Percentiles rank a stretch among this genome's conserved stretches.
These are phyloP conservation scores for Meripilus lineatus DNA, from an alignment of 1,284 basidiomycete genomes.

Conservation along the genomic window DNA sequence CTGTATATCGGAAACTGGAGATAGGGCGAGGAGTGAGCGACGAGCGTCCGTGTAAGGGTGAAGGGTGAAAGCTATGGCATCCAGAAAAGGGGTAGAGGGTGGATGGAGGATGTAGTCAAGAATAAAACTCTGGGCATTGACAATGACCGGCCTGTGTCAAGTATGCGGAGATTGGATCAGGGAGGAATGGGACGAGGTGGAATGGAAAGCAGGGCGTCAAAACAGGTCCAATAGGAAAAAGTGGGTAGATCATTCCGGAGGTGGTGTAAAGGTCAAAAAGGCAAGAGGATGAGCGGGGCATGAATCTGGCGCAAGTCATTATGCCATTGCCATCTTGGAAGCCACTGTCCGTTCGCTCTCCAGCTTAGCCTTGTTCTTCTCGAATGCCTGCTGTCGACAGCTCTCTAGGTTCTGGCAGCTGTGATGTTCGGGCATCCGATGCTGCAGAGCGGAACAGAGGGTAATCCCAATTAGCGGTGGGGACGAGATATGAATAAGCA, in stretches of 20 bases:
- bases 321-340: constrained; percentile 78
- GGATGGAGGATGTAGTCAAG: constrained; percentile 2
- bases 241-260: constrained; percentile 8
- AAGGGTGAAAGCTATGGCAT: constrained; percentile 10
- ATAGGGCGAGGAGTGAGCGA: not conserved
- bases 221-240: constrained; percentile 1
- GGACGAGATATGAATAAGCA: constrained; percentile 5
- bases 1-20: not conserved
- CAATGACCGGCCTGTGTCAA: constrained; percentile 15
- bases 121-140: constrained; percentile 14
- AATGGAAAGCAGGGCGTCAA: constrained; percentile 10
- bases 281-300: not conserved
- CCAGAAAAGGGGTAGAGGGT: constrained; percentile 15
- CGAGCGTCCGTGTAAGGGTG: constrained; percentile 11
- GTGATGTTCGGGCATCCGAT: constrained; percentile 81
- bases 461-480: constrained; percentile 2
- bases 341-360: constrained; percentile 84
- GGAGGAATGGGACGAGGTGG: too few species aligned
- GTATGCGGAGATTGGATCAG: too few species aligned
- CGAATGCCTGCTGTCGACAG: constrained; percentile 80
- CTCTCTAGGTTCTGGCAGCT: constrained; percentile 73
- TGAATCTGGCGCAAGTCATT: constrained; percentile 18
- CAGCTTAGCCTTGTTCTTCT: constrained; percentile 79
- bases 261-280: constrained; percentile 11
- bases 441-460: constrained; percentile 37